These are phyloP conservation scores for Rhinocladiella similis DNA, from an alignment of 2,329 filamentous ascomycete species.

Conservation along the genomic window DNA sequence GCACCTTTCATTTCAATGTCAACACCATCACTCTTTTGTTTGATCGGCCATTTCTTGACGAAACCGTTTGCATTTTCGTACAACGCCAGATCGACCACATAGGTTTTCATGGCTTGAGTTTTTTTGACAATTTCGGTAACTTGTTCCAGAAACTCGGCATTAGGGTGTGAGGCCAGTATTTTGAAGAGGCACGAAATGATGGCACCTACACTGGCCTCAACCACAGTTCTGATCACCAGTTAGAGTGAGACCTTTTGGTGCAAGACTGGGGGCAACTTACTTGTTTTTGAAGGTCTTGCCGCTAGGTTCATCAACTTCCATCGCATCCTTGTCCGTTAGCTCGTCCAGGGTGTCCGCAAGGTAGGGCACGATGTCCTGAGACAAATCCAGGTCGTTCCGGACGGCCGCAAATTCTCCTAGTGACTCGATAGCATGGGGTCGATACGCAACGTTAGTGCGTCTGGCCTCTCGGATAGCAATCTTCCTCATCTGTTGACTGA, in stretches of 20 bases:
- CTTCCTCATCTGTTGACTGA: conserved; percentile 69
- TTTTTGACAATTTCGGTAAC: conserved; percentile 19
- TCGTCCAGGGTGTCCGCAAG: conserved; percentile 61
- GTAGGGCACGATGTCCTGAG: conserved; percentile 59
- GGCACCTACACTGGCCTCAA: conserved; percentile 18
- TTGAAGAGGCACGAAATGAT: conserved; percentile 28
- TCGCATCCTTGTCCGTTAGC: conserved; percentile 53
- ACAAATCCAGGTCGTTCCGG: conserved; percentile 69
- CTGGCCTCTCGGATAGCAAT: conserved; percentile 84
- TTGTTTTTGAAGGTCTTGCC: conserved; percentile 15
- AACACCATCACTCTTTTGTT: conserved; percentile 4
- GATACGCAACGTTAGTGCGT: conserved; percentile 83
- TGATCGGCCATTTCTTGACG: conserved; percentile 9
- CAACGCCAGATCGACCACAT: conserved; percentile 16
- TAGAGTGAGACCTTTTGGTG: conserved; percentile 6
- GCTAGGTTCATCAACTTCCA: conserved; percentile 64
- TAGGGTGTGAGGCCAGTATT: conserved; percentile 17
- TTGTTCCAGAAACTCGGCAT: conserved; percentile 20
- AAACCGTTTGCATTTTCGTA: conserved; percentile 25
- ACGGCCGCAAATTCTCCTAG: conserved; percentile 72
- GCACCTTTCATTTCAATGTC: conserved; percentile 5
- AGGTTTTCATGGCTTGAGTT: conserved; percentile 12
- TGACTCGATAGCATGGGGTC: conserved; percentile 70
- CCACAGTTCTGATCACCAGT: conserved; percentile 13
- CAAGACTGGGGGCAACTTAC: conserved; percentile 16